Percentiles rank a stretch among this genome's conserved stretches.
Conservation (phyloP, 345 rosid species). For the Dipteronia sinensis region DNA sequence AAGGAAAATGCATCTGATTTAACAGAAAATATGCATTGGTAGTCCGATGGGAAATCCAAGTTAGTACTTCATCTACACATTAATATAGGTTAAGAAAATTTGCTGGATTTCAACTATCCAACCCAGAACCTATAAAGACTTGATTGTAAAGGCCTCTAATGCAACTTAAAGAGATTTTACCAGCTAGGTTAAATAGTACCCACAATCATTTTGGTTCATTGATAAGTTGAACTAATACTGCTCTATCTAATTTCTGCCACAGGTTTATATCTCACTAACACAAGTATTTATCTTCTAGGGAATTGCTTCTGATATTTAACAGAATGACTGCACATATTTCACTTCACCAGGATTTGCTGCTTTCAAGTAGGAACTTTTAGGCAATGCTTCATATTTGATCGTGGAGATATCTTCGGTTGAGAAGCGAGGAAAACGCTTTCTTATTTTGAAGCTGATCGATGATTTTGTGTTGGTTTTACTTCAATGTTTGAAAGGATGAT, state of each 20-base stretch:
- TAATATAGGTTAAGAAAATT: not conserved
- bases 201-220: not conserved
- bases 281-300: conserved; percentile 10
- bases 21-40: no score
- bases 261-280: not conserved
- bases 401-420: no score
- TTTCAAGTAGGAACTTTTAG: not conserved
- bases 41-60: not conserved
- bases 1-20: not conserved
- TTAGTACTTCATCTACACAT: not conserved
- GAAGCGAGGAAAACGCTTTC: not conserved
- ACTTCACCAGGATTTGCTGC: not conserved
- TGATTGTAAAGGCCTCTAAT: not conserved
- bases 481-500: not conserved
- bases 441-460: not conserved
- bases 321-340: not conserved
- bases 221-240: not conserved
- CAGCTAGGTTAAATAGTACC: not conserved
- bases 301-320: conserved; percentile 11
- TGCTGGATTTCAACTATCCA: no score
- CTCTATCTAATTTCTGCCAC: not conserved
- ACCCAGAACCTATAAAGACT: not conserved
- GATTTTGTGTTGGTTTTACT: not conserved
- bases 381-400: no score
- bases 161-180: not conserved